Conservation (phyloP, 176 grass and related monocot genomes). For the Oryza glaberrima region DNA sequence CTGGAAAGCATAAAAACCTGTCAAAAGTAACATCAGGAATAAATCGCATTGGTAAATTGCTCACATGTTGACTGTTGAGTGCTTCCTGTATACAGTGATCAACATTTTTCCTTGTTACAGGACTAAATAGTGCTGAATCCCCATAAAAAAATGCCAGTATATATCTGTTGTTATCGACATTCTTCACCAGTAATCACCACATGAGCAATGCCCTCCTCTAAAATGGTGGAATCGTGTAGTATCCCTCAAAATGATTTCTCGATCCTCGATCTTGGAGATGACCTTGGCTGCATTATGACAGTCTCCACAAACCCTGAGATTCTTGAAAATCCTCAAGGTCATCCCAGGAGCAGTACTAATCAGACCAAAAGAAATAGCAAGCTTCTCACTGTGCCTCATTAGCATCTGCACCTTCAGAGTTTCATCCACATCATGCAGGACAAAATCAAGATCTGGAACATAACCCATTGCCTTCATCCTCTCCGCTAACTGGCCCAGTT, state of each 20-base stretch:
- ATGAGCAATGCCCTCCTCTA: conserved; percentile 64
- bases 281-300: conserved; percentile 72
- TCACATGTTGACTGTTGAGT: conserved; percentile 14
- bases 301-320: conserved; percentile 73
- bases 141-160: background rate
- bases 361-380: conserved; percentile 69
- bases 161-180: background rate
- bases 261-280: conserved; percentile 64
- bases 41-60: background rate
- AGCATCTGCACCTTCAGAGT: conserved; percentile 60
- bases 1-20: background rate
- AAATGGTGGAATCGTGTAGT: conserved; percentile 77
- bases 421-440: conserved; percentile 60
- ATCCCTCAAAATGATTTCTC: conserved; percentile 69
- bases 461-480: conserved; percentile 60
- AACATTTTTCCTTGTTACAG: background rate
- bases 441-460: conserved; percentile 59
- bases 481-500: conserved; percentile 47
- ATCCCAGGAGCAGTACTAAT: conserved; percentile 52
- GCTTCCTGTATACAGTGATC: background rate
- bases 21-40: background rate
- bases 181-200: conserved; percentile 78
- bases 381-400: conserved; percentile 79
- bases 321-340: conserved; percentile 69
- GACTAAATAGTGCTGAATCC: background rate